Evolutionary conservation across 2,329 filamentous ascomycete species (phyloP).

Genomic region (Xylariaceae sp.): DNA sequence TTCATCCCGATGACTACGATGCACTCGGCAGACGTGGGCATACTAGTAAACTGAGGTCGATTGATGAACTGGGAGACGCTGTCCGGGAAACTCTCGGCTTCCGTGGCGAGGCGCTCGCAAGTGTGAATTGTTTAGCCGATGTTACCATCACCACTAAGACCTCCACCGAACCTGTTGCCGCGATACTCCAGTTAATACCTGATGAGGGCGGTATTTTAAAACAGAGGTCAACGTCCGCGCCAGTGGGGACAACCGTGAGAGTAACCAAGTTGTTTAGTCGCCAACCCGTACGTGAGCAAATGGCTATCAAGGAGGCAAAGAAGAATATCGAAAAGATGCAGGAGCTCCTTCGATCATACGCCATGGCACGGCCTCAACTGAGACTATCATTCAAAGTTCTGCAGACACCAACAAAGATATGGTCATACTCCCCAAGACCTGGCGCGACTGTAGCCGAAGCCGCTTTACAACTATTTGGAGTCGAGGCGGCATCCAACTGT

Average conservation of each 20-base stretch:
- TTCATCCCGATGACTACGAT: constrained; percentile 55
- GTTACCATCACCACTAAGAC: constrained; percentile 60
- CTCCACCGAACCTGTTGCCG: constrained; percentile 54
- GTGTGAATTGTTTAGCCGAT: constrained; percentile 53
- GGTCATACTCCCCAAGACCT: constrained; percentile 56
- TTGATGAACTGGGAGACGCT: constrained; percentile 54
- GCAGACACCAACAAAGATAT: constrained; percentile 48
- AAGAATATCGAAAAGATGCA: constrained; percentile 55
- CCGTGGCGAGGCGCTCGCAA: constrained; percentile 67
- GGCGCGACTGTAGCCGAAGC: constrained; percentile 50
- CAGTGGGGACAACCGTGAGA: constrained; percentile 63
- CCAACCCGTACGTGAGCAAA: constrained; percentile 59
- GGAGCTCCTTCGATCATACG: constrained; percentile 57
- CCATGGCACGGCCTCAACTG: constrained; percentile 58
- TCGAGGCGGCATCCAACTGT: constrained; percentile 51
- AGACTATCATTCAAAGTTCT: constrained; percentile 56
- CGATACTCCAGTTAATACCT: constrained; percentile 39
- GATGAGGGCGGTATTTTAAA: constrained; percentile 37
- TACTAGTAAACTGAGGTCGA: constrained; percentile 66
- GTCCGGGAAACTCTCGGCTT: constrained; percentile 64
- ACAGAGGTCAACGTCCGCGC: constrained; percentile 41
- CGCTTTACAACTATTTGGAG: constrained; percentile 57
- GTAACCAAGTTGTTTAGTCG: constrained; percentile 53
- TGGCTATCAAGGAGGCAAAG: constrained; percentile 49
- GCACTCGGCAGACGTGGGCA: constrained; percentile 59